Evolutionary conservation across 106 monocot genomes (phyloP).

Genomic region (Cymbidium sinense): DNA sequence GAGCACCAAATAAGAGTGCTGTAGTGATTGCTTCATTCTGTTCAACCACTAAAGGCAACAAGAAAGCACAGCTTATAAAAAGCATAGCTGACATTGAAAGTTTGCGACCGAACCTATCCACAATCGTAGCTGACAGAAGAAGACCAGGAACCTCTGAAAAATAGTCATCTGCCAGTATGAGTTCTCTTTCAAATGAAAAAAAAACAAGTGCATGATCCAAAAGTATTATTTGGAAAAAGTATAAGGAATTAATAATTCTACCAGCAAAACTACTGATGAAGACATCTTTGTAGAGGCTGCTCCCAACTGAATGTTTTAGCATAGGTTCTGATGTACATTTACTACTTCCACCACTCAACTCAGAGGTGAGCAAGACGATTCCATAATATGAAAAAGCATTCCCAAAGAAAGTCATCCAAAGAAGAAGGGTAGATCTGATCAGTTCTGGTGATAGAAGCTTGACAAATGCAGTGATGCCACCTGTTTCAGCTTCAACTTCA

Average conservation of each 20-base stretch:
- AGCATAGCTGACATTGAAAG: conserved; percentile 80
- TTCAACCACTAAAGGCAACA: conserved; percentile 53
- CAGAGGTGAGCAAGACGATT: conserved; percentile 80
- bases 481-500: conserved; percentile 19
- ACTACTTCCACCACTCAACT: conserved; percentile 44
- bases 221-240: neutral
- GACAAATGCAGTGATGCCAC: conserved; percentile 24
- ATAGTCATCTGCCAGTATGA: neutral
- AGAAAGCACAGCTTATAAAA: conserved; percentile 56
- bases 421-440: conserved; percentile 68
- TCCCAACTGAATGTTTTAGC: conserved; percentile 16
- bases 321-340: conserved; percentile 34
- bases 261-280: conserved; percentile 89
- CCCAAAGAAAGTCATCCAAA: conserved; percentile 91
- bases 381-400: conserved; percentile 97
- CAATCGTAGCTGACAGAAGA: conserved; percentile 54
- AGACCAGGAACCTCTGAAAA: conserved; percentile 80
- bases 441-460: conserved; percentile 60
- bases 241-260: conserved; percentile 18
- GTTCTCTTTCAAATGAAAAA: neutral
- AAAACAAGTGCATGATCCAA: neutral
- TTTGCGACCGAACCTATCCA: conserved; percentile 81
- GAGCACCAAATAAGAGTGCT: conserved; percentile 68
- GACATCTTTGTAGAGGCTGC: conserved; percentile 59
- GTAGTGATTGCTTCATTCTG: conserved; percentile 44